Conservation (phyloP, 768 basidiomycete genomes). For the Fibroporia radiculosa region DNA sequence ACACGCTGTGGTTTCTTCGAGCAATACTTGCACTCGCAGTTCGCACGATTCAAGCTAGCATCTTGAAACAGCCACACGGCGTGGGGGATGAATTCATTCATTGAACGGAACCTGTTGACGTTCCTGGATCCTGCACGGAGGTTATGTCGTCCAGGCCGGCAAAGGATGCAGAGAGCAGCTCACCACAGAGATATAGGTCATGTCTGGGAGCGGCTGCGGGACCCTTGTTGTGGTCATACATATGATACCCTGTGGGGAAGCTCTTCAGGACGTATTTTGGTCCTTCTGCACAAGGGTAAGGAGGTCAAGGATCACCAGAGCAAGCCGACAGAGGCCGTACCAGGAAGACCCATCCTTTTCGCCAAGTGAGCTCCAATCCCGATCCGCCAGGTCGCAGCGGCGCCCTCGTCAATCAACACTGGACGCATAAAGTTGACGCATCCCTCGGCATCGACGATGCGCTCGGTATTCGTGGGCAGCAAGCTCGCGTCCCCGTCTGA, state of each 20-base stretch:
- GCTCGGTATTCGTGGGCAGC: conserved; percentile 54
- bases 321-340: conserved; percentile 27
- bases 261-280: conserved; percentile 49
- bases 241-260: conserved; percentile 62
- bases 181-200: conserved; percentile 76
- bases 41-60: conserved; percentile 32
- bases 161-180: conserved; percentile 3
- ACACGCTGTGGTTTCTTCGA: conserved; percentile 59
- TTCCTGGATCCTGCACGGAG: conserved; percentile 30
- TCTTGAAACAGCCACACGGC: conserved; percentile 71
- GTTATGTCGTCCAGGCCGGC: background rate
- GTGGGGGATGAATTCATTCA: conserved; percentile 83
- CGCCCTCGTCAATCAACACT: conserved; percentile 41
- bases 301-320: background rate
- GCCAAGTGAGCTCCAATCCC: conserved; percentile 35
- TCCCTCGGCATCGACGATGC: conserved; percentile 47
- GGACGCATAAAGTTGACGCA: conserved; percentile 67
- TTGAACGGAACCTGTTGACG: conserved; percentile 59
- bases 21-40: conserved; percentile 76
- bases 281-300: conserved; percentile 30
- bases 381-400: conserved; percentile 48
- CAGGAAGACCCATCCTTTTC: conserved; percentile 36
- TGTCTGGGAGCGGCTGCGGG: conserved; percentile 44
- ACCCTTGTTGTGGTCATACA: conserved; percentile 76
- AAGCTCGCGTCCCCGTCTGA: conserved; percentile 48